These are phyloP conservation scores for Ganoderma resinaceum DNA, from an alignment of 1,284 basidiomycete genomes.

Conservation along the genomic window DNA sequence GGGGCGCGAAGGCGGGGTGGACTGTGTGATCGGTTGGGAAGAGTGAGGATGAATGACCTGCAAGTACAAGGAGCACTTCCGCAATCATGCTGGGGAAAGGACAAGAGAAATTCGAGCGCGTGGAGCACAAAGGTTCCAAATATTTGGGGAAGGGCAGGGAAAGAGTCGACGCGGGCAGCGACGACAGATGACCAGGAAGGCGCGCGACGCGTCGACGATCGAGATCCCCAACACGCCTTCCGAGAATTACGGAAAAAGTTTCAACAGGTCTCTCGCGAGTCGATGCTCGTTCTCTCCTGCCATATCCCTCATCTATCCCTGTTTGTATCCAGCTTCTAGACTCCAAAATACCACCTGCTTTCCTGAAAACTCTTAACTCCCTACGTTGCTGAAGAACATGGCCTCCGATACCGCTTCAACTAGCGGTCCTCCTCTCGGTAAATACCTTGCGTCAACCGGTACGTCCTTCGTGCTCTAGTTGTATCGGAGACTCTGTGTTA, in stretches of 20 bases:
- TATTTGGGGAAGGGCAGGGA: background rate
- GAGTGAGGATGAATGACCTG: conserved; percentile 84
- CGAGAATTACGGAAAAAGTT: conserved; percentile 32
- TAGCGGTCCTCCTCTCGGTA: conserved; percentile 72
- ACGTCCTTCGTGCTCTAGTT: conserved; percentile 33
- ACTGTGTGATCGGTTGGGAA: conserved; percentile 67
- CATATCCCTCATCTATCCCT: background rate
- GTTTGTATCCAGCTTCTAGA: background rate
- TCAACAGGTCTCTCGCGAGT: background rate
- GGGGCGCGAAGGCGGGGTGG: conserved; percentile 68
- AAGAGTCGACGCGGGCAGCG: background rate
- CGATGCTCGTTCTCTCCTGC: background rate
- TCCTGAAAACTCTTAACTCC: background rate
- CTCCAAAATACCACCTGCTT: background rate
- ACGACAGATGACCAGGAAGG: background rate
- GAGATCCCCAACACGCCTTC: background rate
- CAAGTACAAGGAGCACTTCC: conserved; percentile 83
- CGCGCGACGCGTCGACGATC: conserved; percentile 23
- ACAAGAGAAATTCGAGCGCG: background rate
- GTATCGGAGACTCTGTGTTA: conserved; percentile 24
- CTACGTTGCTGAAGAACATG: conserved; percentile 18
- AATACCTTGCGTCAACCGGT: conserved; percentile 93
- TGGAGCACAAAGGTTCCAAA: background rate
- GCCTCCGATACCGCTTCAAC: conserved; percentile 31
- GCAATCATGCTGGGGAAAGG: conserved; percentile 66